These are phyloP conservation scores for Hemisphaericaspora lyxosophila DNA, from an alignment of 1,139 yeast species.

Conservation along the genomic window DNA sequence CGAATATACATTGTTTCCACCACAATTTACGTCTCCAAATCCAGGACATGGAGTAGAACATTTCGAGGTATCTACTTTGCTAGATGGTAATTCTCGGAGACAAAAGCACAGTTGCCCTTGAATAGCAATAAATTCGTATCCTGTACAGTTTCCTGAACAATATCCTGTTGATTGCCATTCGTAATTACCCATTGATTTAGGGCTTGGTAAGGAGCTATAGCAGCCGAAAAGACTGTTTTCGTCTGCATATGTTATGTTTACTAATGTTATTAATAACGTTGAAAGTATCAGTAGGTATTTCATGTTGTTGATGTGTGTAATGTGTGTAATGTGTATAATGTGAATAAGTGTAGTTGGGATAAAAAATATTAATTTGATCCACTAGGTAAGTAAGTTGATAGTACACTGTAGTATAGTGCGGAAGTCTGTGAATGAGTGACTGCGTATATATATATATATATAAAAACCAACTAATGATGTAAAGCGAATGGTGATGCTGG, in stretches of 20 bases:
- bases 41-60: slow-evolving; percentile 56
- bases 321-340: no score
- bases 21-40: slow-evolving; percentile 52
- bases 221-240: slow-evolving; percentile 30
- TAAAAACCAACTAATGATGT: no score
- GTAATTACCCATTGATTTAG: slow-evolving; percentile 34
- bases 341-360: no score
- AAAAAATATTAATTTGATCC: no score
- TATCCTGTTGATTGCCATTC: slow-evolving; percentile 50
- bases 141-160: slow-evolving; percentile 49
- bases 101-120: slow-evolving; percentile 66
- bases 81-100: slow-evolving; percentile 53
- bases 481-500: no score
- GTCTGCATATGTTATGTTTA: not conserved
- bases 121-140: slow-evolving; percentile 58
- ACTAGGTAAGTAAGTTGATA: no score
- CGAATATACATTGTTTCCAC: slow-evolving; percentile 47
- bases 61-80: slow-evolving; percentile 19
- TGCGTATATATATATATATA: no score
- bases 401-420: no score
- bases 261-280: not conserved
- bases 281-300: not conserved
- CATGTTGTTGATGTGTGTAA: not conserved
- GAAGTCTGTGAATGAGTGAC: no score
- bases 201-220: slow-evolving; percentile 28